phyloP scores from a whole-genome alignment of 371 early-diverging fungal genomes.

The Mucor plumbeus region DNA sequence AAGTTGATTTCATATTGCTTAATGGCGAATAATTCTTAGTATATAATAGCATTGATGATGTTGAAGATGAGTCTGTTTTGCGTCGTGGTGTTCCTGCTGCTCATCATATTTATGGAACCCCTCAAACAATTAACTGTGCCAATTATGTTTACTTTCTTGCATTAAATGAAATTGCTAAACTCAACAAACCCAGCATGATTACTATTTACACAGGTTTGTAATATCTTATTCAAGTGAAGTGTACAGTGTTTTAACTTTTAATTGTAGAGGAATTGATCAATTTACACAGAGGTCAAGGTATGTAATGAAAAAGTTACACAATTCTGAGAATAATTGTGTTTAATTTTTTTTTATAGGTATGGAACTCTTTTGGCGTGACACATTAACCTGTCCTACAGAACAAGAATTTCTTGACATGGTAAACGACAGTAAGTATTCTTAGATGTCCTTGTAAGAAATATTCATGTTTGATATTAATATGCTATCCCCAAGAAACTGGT shows the following conservation, averaged over 20 bases:
- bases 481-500: conserved; percentile 82
- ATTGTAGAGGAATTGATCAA: conserved; percentile 28
- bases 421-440: conserved; percentile 71
- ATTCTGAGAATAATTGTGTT: conserved; percentile 13
- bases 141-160: conserved; percentile 96
- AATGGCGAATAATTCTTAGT: not conserved
- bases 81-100: conserved; percentile 94
- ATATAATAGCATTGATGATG: conserved; percentile 85
- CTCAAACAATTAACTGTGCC: conserved; percentile 92
- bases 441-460: not conserved
- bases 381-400: conserved; percentile 83
- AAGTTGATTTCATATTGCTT: conserved; percentile 25
- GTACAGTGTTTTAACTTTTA: not conserved
- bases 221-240: not conserved
- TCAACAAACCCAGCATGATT: conserved; percentile 74
- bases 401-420: conserved; percentile 93
- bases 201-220: conserved; percentile 73
- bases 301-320: conserved; percentile 19
- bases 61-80: conserved; percentile 91
- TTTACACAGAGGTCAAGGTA: conserved; percentile 34
- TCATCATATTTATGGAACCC: conserved; percentile 93
- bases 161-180: conserved; percentile 72
- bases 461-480: not conserved
- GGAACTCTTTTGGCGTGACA: conserved; percentile 92
- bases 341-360: conserved; percentile 74